These are phyloP conservation scores for Cytospora paraplurivora DNA, from an alignment of 2,329 filamentous ascomycete genomes.

Conservation along the genomic window DNA sequence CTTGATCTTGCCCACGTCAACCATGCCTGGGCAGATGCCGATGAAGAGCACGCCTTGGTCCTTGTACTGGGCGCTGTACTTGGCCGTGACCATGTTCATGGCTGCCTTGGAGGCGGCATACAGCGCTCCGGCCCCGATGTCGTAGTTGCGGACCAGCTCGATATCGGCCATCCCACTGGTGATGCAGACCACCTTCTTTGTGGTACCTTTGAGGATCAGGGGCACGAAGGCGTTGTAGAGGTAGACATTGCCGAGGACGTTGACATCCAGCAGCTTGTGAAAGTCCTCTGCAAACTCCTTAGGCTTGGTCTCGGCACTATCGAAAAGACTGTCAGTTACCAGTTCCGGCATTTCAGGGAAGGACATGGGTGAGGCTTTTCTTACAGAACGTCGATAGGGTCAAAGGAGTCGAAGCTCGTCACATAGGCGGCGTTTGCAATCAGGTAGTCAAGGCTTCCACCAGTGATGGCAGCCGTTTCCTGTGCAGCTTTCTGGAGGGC, in stretches of 20 bases:
- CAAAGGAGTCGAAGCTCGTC: background rate
- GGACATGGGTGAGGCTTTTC: background rate
- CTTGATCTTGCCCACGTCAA: conserved; percentile 45
- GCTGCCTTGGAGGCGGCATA: conserved; percentile 57
- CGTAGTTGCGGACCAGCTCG: conserved; percentile 42
- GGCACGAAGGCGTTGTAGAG: conserved; percentile 57
- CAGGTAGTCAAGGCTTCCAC: conserved; percentile 51
- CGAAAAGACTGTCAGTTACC: background rate
- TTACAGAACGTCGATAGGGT: conserved; percentile 5
- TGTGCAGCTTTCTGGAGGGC: conserved; percentile 33
- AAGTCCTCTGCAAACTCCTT: conserved; percentile 42
- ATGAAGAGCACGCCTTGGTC: conserved; percentile 56
- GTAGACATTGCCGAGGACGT: conserved; percentile 55
- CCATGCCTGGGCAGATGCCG: conserved; percentile 53
- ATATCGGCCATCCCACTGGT: conserved; percentile 51
- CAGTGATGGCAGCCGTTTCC: conserved; percentile 38
- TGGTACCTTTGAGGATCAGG: conserved; percentile 50
- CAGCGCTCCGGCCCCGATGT: conserved; percentile 32
- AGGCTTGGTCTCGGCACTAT: conserved; percentile 36
- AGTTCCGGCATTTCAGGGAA: background rate
- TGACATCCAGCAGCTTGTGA: conserved; percentile 44
- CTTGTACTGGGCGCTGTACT: conserved; percentile 53
- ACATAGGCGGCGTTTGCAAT: conserved; percentile 51
- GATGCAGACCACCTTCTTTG: conserved; percentile 58
- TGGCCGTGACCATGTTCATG: conserved; percentile 54